phyloP scores from a whole-genome alignment of 768 basidiomycete species.

The Hebeloma cylindrosporum region DNA sequence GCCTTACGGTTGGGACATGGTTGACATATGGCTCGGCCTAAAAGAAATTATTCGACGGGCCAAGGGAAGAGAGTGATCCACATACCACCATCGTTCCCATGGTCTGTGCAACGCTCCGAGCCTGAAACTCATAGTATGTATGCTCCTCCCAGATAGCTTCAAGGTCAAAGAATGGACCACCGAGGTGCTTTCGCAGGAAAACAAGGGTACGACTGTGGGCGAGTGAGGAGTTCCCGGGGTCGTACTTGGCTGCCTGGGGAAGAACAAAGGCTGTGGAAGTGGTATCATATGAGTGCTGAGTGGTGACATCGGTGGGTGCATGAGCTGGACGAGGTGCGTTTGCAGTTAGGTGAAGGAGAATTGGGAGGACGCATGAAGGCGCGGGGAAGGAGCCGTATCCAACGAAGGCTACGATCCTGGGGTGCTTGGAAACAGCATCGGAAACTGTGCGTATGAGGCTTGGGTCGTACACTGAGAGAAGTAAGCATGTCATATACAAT shows the following conservation, averaged over 20 bases:
- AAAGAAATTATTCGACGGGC: background rate
- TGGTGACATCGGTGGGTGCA: constrained; percentile 20
- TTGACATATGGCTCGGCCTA: constrained; percentile 61
- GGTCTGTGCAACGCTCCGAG: constrained; percentile 50
- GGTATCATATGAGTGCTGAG: constrained; percentile 29
- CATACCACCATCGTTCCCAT: constrained; percentile 57
- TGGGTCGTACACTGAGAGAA: constrained; percentile 33
- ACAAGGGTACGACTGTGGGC: constrained; percentile 48
- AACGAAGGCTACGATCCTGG: constrained; percentile 36
- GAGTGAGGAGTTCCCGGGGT: constrained; percentile 40
- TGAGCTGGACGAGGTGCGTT: constrained; percentile 22
- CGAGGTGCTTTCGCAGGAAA: constrained; percentile 44
- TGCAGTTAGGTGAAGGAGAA: constrained; percentile 36
- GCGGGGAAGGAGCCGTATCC: constrained; percentile 34
- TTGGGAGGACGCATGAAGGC: constrained; percentile 29
- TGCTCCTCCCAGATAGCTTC: constrained; percentile 66
- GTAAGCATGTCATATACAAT: background rate
- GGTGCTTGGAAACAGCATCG: constrained; percentile 27
- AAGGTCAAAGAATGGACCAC: constrained; percentile 54
- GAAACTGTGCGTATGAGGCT: constrained; percentile 28
- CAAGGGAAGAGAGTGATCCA: constrained; percentile 10
- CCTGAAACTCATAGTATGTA: constrained; percentile 52
- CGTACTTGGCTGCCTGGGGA: constrained; percentile 40
- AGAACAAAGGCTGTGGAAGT: constrained; percentile 43
- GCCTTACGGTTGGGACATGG: constrained; percentile 51